Evolutionary conservation across 2,329 filamentous ascomycete genomes (phyloP).

Genomic region (Fusarium sambucinum): DNA sequence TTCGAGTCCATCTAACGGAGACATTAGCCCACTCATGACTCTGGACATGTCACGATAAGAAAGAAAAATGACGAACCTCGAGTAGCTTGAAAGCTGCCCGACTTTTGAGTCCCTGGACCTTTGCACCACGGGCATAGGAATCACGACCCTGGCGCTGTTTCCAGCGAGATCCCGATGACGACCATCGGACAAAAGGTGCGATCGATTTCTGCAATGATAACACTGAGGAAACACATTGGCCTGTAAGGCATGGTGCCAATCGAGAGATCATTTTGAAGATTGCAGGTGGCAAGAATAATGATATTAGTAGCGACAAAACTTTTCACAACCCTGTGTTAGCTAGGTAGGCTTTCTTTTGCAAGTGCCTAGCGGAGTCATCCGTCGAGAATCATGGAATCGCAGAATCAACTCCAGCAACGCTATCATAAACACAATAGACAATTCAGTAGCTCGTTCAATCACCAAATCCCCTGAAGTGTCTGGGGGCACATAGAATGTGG

Average conservation of each 20-base stretch:
- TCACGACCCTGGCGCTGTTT: slow-evolving; percentile 82
- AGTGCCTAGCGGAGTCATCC: neutral
- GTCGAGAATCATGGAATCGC: neutral
- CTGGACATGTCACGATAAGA: neutral
- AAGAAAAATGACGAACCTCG: slow-evolving; percentile 70
- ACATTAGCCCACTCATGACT: slow-evolving; percentile 1
- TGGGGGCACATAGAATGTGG: neutral
- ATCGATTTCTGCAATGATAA: neutral
- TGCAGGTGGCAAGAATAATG: neutral
- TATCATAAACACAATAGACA: neutral
- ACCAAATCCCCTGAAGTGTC: neutral
- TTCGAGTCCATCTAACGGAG: slow-evolving; percentile 78
- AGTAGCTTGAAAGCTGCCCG: slow-evolving; percentile 94
- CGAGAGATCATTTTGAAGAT: slow-evolving; percentile 17
- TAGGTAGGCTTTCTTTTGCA: neutral
- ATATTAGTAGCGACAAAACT: neutral
- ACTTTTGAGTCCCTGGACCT: slow-evolving; percentile 84
- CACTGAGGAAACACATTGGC: neutral
- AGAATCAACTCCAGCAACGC: neutral
- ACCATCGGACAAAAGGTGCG: slow-evolving; percentile 29
- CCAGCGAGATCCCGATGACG: slow-evolving; percentile 80
- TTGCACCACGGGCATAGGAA: slow-evolving; percentile 78
- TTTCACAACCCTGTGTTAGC: neutral
- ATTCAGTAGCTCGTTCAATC: too few species aligned
- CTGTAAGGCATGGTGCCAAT: neutral